phyloP scores from a whole-genome alignment of 148 eudicot genomes.

The Chenopodium formosanum region DNA sequence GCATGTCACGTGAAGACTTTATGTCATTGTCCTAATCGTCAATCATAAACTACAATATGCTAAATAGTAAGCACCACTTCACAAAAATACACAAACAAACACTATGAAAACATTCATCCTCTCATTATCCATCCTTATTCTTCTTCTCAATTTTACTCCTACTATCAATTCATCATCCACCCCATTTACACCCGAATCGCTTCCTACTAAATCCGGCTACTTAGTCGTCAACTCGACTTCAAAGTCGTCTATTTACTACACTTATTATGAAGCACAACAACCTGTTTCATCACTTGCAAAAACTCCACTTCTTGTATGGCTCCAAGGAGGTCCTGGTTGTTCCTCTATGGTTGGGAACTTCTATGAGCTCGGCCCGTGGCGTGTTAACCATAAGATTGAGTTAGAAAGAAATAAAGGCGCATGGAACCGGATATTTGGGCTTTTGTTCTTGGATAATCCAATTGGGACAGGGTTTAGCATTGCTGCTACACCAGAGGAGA shows the following conservation, averaged over 20 bases:
- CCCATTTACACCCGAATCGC: conserved; percentile 49
- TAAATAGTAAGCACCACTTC: conserved; percentile 42
- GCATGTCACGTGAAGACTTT: conserved; percentile 32
- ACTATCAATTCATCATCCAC: conserved; percentile 6
- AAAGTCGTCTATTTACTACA: conserved; percentile 68
- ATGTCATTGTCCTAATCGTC: conserved; percentile 49
- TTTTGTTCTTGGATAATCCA: conserved; percentile 75
- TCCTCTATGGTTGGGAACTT: conserved; percentile 81
- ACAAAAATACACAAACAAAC: not conserved
- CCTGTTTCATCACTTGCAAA: conserved; percentile 35
- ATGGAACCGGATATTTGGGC: conserved; percentile 68
- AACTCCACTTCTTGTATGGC: conserved; percentile 84
- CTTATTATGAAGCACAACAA: conserved; percentile 70
- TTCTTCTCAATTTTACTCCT: conserved; percentile 22
- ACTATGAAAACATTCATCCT: not conserved
- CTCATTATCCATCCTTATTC: conserved; percentile 18
- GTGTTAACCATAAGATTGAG: conserved; percentile 29
- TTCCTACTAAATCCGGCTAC: conserved; percentile 79
- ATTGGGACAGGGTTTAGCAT: conserved; percentile 85
- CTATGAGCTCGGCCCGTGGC: conserved; percentile 82
- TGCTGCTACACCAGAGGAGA: conserved; percentile 52
- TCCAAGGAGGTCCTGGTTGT: conserved; percentile 93
- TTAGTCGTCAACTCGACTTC: conserved; percentile 50
- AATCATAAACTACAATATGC: not conserved
- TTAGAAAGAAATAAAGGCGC: conserved; percentile 50